These are phyloP conservation scores for Flaveria floridana DNA, from an alignment of 140 eudicot genomes.

Conservation along the genomic window DNA sequence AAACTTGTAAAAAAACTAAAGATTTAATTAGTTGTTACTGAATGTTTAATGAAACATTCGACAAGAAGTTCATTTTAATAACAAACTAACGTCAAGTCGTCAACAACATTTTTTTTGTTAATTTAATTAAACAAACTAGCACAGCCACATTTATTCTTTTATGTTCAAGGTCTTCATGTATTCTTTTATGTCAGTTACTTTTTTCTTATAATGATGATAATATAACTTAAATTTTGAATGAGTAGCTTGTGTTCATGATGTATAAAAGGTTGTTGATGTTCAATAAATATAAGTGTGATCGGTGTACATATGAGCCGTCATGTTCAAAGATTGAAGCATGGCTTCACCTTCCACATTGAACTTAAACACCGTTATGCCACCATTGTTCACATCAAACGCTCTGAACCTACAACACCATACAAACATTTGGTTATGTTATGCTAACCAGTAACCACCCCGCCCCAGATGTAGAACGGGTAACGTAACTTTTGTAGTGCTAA, in stretches of 20 bases:
- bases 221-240: background rate
- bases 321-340: conserved; percentile 70
- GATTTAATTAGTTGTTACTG: too few relatives aligned
- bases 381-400: conserved; percentile 68
- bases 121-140: too few relatives aligned
- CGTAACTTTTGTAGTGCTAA: too few relatives aligned
- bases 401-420: conserved; percentile 49
- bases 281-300: conserved; percentile 56
- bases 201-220: too few relatives aligned
- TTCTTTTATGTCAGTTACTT: too few relatives aligned
- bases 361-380: conserved; percentile 64
- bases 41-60: too few relatives aligned
- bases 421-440: background rate
- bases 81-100: too few relatives aligned
- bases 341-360: conserved; percentile 66
- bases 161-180: too few relatives aligned
- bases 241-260: background rate
- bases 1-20: too few relatives aligned
- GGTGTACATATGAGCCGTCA: conserved; percentile 79
- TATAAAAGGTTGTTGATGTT: background rate
- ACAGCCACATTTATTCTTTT: too few relatives aligned
- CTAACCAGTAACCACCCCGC: background rate
- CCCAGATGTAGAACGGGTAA: background rate
- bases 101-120: too few relatives aligned
- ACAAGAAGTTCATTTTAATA: too few relatives aligned